phyloP scores from a whole-genome alignment of 805 yeast genomes.

The Ogataea pilisensis region DNA sequence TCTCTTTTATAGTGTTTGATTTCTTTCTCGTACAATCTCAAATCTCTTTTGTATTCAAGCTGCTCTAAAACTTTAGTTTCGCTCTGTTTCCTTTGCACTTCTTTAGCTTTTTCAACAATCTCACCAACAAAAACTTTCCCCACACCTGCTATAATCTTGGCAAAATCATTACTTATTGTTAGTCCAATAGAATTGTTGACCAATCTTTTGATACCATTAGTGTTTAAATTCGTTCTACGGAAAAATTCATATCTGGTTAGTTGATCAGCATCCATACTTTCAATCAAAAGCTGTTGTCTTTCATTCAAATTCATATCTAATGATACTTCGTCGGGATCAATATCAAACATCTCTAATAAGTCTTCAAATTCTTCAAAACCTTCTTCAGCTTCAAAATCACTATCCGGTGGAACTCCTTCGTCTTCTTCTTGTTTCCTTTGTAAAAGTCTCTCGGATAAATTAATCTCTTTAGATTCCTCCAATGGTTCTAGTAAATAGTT shows the following conservation, averaged over 20 bases:
- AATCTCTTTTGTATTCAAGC: conserved; percentile 38
- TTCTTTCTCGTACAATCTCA: conserved; percentile 22
- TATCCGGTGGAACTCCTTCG: conserved; percentile 23
- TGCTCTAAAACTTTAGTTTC: conserved; percentile 38
- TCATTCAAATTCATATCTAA: conserved; percentile 48
- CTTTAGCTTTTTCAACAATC: conserved; percentile 75
- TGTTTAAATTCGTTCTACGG: conserved; percentile 70
- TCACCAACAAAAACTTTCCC: conserved; percentile 91
- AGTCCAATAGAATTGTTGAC: conserved; percentile 79
- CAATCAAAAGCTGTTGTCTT: conserved; percentile 56
- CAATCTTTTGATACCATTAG: conserved; percentile 72
- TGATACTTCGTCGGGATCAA: conserved; percentile 29
- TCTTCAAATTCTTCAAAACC: conserved; percentile 30
- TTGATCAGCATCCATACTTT: conserved; percentile 75
- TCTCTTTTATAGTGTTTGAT: conserved; percentile 24
- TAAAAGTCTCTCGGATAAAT: conserved; percentile 20
- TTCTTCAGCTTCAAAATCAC: conserved; percentile 24
- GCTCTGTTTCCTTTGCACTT: conserved; percentile 56
- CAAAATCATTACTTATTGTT: conserved; percentile 71
- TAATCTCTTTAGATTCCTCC: conserved; percentile 19
- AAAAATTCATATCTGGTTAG: conserved; percentile 84
- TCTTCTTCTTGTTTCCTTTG: conserved; percentile 27
- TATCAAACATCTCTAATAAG: conserved; percentile 27
- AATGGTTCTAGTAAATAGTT: conserved; percentile 22
- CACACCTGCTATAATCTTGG: conserved; percentile 78